Percentiles rank a stretch among this genome's conserved stretches.
phyloP scores from a whole-genome alignment of 2,329 filamentous ascomycete genomes.

The Fusarium musae region DNA sequence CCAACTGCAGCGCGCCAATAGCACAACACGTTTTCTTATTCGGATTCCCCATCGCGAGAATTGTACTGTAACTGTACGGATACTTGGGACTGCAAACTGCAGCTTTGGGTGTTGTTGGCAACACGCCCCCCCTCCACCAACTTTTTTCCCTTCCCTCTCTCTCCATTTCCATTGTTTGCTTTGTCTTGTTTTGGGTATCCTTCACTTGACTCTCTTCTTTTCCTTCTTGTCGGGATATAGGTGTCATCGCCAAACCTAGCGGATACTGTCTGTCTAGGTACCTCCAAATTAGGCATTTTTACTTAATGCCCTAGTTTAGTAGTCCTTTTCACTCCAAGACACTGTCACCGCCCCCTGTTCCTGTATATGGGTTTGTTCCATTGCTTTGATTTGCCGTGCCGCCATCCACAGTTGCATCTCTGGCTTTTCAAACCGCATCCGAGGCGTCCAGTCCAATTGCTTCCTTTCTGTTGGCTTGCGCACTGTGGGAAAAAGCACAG shows the following conservation, averaged over 20 bases:
- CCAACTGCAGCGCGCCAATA: conserved; percentile 34
- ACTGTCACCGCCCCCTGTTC: conserved; percentile 20
- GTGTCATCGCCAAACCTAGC: not conserved
- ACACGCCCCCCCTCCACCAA: conserved; percentile 18
- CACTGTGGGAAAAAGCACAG: conserved; percentile 22
- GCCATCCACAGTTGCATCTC: conserved; percentile 10
- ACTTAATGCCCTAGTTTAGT: not conserved
- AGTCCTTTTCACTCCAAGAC: conserved; percentile 12
- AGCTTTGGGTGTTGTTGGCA: not conserved
- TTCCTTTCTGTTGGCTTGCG: conserved; percentile 20
- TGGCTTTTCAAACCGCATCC: conserved; percentile 12
- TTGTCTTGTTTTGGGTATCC: not conserved
- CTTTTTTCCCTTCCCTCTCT: not conserved
- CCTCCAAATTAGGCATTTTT: conserved; percentile 8
- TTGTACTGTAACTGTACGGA: not conserved
- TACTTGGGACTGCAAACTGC: not conserved
- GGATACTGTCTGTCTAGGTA: conserved; percentile 5
- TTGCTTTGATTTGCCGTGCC: not conserved
- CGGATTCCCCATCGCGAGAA: conserved; percentile 33
- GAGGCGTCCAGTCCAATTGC: conserved; percentile 22
- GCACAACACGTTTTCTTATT: conserved; percentile 46
- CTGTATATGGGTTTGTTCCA: conserved; percentile 2
- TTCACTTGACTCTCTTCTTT: not conserved
- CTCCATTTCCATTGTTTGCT: not conserved
- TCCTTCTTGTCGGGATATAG: not conserved